phyloP scores from a whole-genome alignment of 768 basidiomycete genomes.

The Xanthoconium purpureum region DNA sequence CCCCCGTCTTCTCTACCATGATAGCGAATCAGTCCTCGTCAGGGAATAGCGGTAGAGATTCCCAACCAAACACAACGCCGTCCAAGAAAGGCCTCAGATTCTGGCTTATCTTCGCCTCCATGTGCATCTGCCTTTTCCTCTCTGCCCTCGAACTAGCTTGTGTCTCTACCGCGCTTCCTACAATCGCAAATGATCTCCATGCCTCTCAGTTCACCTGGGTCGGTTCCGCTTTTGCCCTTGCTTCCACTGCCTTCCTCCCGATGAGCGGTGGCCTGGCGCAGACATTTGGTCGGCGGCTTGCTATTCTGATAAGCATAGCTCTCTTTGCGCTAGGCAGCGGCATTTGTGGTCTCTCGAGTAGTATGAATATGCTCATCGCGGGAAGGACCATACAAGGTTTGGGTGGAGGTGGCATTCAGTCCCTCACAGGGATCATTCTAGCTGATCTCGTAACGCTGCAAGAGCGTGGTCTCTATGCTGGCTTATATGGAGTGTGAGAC shows the following conservation, averaged over 20 bases:
- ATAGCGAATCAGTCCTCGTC: no score
- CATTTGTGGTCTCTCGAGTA: constrained; percentile 40
- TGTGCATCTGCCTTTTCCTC: constrained; percentile 29
- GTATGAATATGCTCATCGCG: constrained; percentile 41
- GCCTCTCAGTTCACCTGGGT: constrained; percentile 45
- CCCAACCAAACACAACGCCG: not conserved
- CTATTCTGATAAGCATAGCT: constrained; percentile 30
- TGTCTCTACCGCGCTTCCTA: constrained; percentile 42
- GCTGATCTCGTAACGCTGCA: constrained; percentile 45
- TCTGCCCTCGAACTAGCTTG: constrained; percentile 32
- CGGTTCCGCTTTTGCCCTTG: constrained; percentile 41
- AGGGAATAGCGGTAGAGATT: not conserved
- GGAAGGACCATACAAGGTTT: constrained; percentile 42
- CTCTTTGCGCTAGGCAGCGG: constrained; percentile 42
- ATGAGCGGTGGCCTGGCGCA: constrained; percentile 38
- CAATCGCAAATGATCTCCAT: constrained; percentile 38
- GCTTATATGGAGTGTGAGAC: constrained; percentile 36
- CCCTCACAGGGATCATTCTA: constrained; percentile 40
- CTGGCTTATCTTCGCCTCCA: constrained; percentile 31
- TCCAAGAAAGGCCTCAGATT: constrained; percentile 17
- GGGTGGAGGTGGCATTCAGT: constrained; percentile 40
- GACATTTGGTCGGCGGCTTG: constrained; percentile 39
- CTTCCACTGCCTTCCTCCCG: constrained; percentile 41
- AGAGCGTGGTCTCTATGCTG: constrained; percentile 41
- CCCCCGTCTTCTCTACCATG: no score